Percentiles rank a stretch among this genome's conserved stretches.
phyloP scores from a whole-genome alignment of 306 rosid species.

The Styphnolobium japonicum region DNA sequence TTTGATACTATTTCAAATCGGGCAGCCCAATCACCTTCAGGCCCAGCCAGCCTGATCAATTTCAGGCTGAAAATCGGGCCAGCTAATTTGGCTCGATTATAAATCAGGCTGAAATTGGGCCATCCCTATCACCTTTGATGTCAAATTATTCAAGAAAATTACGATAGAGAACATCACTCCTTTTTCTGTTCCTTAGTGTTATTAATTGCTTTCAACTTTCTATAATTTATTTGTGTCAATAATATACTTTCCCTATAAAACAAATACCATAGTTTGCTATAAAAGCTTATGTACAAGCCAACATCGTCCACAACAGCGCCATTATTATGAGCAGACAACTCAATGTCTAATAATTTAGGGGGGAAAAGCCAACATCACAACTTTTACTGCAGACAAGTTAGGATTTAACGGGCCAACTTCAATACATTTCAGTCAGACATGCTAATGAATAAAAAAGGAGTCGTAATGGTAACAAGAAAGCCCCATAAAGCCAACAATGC shows the following conservation, averaged over 20 bases:
- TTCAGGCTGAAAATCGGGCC: no score
- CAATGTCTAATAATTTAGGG: not conserved
- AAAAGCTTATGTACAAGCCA: no score
- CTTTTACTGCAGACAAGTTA: not conserved
- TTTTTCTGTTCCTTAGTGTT: not conserved
- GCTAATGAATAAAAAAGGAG: not conserved
- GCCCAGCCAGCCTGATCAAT: no score
- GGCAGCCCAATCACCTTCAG: no score
- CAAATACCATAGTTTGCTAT: not conserved
- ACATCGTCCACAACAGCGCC: not conserved
- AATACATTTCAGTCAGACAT: not conserved
- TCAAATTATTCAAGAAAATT: not conserved
- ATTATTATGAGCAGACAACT: not conserved
- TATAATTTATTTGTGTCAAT: not conserved
- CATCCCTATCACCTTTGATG: no score
- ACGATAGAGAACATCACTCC: not conserved
- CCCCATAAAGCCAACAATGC: conserved; percentile 13
- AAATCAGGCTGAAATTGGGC: no score
- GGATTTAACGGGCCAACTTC: not conserved
- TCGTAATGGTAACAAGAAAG: not conserved
- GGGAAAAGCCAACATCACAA: not conserved
- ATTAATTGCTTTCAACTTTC: not conserved
- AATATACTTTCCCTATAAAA: not conserved
- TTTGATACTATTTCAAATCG: not conserved
- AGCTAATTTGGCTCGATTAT: no score